A percentile compares a stretch with the other conserved stretches of the same genome.
phyloP scores from a whole-genome alignment of 345 rosid species.

The Microthlaspi erraticum region DNA sequence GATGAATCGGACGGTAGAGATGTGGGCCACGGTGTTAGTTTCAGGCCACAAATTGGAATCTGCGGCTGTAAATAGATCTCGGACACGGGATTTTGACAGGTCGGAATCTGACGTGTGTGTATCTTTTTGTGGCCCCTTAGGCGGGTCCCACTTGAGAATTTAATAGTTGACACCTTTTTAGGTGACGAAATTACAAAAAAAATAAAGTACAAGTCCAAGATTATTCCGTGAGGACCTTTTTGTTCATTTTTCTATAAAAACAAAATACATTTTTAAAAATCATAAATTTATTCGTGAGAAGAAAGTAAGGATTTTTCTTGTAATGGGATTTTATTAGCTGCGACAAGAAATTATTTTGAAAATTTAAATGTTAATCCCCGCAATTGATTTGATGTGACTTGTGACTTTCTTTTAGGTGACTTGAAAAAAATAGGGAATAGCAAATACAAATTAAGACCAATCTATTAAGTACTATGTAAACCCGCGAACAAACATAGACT shows the following conservation, averaged over 20 bases:
- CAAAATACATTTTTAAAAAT: background rate
- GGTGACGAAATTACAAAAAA: constrained; percentile 23
- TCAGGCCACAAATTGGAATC: constrained; percentile 37
- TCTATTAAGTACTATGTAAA: too few species aligned
- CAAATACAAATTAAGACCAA: too few species aligned
- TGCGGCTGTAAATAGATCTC: constrained; percentile 55
- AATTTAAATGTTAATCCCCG: too few species aligned
- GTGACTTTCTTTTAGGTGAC: too few species aligned
- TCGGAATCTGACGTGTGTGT: constrained; percentile 33
- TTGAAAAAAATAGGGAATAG: too few species aligned
- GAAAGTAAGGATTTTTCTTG: background rate
- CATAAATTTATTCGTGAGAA: background rate
- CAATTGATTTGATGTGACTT: too few species aligned
- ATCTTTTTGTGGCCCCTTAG: constrained; percentile 20
- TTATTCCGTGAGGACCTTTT: constrained; percentile 37
- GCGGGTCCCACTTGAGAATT: constrained; percentile 17
- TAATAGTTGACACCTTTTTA: constrained; percentile 37
- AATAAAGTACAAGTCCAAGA: constrained; percentile 23
- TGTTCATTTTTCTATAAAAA: constrained; percentile 8
- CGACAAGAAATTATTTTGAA: background rate
- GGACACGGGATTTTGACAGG: constrained; percentile 33
- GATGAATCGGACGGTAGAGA: constrained; percentile 32
- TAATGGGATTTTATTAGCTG: background rate
- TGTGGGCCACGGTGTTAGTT: constrained; percentile 31
- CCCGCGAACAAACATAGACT: too few species aligned